These are phyloP conservation scores for Leccinum barrowsii DNA, from an alignment of 768 basidiomycete species.

Conservation along the genomic window DNA sequence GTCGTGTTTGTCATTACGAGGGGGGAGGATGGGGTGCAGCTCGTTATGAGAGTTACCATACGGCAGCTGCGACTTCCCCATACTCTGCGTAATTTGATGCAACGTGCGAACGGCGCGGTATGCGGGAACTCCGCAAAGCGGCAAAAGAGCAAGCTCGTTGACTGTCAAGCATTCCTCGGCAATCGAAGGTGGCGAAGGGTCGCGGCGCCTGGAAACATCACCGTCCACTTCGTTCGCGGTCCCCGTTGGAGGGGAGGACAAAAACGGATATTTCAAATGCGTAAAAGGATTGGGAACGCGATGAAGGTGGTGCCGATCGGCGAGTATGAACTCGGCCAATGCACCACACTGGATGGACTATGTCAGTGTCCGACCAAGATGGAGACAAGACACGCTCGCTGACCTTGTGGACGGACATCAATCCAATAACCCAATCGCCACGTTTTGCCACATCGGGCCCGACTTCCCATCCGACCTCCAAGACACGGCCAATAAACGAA, in stretches of 20 bases:
- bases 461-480: constrained; percentile 79
- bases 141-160: constrained; percentile 77
- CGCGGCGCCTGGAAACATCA: constrained; percentile 9
- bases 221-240: constrained; percentile 4
- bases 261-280: constrained; percentile 28
- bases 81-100: constrained; percentile 31
- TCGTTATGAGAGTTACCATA: constrained; percentile 27
- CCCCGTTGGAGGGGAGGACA: constrained; percentile 14
- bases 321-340: constrained; percentile 82
- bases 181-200: constrained; percentile 5
- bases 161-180: constrained; percentile 38
- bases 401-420: constrained; percentile 80
- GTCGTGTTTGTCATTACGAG: constrained; percentile 22
- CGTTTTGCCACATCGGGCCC: constrained; percentile 47
- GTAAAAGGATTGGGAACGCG: constrained; percentile 63
- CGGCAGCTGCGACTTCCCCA: constrained; percentile 23
- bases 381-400: constrained; percentile 21
- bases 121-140: constrained; percentile 76
- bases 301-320: constrained; percentile 74
- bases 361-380: constrained; percentile 6
- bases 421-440: constrained; percentile 86
- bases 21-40: constrained; percentile 25
- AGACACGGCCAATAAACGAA: constrained; percentile 78
- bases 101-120: constrained; percentile 78
- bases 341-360: constrained; percentile 62